Evolutionary conservation across 331 rosid species (phyloP), one percentile per base, ranked within the genome.

Genomic region (Spiraea crenata): DNA sequence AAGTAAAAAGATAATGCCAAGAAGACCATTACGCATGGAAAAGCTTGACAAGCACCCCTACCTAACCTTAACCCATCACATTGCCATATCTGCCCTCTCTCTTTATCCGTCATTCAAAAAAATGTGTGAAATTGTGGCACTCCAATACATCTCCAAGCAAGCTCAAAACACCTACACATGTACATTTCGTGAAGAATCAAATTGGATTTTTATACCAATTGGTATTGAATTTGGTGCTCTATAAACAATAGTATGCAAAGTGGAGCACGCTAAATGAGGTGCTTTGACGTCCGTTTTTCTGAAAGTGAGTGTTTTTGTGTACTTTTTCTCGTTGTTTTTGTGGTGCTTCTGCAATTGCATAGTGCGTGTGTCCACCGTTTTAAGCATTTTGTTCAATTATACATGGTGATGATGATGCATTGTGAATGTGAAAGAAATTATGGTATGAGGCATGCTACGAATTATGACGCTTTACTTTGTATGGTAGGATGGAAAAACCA

Each of bases 231-330:
- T 58, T 20, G 63, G 15, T 55, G 51, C 37, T 39, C 25, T 34
- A 20, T 64, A 52, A 52, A n/a, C 4, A 52, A 19, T 12, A 65
- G 49, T 34, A 35, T 47, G 8, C 1, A 45, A 64, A 48, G 15
- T 2, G 34, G 52, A 48, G 58, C 56, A 46, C 25, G 5, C 19
- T 16, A 11, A 14, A 31, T 13, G 44, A 44, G 74, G 57, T 57
- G 74, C 65, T 16, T 10, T 70, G 31, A 57, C 74, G 57, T 57
- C 74, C 55, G 74, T 57, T 46, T 31, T 44, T 44, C 65, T 70
- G 44, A 57, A 70, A 57, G 65, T 44, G 65, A 34, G 74, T 70
- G 74, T 8, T 3, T 37, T 13, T 45, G 11, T 65, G 69, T 31
- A 25, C 17, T 48, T 6, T 5, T 5, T 7, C 54, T 14, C 19